These are phyloP conservation scores for Arachis stenosperma DNA, from an alignment of 306 rosid genomes.

Conservation along the genomic window DNA sequence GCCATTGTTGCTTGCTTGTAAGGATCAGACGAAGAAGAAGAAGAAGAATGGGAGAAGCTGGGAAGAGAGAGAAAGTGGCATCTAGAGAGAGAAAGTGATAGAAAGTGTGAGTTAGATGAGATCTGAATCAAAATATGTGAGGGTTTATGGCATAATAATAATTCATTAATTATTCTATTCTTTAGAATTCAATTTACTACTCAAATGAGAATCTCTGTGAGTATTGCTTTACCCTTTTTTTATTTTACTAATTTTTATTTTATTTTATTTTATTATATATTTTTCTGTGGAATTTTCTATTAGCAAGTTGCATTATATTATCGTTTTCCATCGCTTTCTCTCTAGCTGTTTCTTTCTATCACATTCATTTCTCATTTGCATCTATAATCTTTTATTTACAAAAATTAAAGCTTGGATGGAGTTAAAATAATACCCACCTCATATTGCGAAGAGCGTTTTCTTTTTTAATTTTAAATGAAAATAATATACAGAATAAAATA, in stretches of 20 bases:
- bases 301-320: neutral
- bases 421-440: too few species aligned
- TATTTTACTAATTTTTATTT: neutral
- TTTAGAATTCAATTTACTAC: neutral
- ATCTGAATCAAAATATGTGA: conserved; percentile 31
- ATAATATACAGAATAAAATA: too few species aligned
- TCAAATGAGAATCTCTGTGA: neutral
- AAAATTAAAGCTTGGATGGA: too few species aligned
- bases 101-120: conserved; percentile 2
- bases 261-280: neutral
- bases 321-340: conserved; percentile 2
- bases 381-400: too few species aligned
- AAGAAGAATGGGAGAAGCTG: neutral
- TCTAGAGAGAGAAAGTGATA: neutral
- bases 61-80: conserved; percentile 33
- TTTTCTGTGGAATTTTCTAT: neutral
- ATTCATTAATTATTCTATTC: too few species aligned
- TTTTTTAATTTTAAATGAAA: too few species aligned
- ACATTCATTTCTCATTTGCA: neutral
- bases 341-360: conserved; percentile 22
- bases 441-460: too few species aligned
- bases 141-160: conserved; percentile 19
- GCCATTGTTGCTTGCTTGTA: conserved; percentile 52
- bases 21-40: conserved; percentile 14
- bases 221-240: neutral